Conservation (phyloP, 441 rosid species). For the Adansonia madagascariensis region DNA sequence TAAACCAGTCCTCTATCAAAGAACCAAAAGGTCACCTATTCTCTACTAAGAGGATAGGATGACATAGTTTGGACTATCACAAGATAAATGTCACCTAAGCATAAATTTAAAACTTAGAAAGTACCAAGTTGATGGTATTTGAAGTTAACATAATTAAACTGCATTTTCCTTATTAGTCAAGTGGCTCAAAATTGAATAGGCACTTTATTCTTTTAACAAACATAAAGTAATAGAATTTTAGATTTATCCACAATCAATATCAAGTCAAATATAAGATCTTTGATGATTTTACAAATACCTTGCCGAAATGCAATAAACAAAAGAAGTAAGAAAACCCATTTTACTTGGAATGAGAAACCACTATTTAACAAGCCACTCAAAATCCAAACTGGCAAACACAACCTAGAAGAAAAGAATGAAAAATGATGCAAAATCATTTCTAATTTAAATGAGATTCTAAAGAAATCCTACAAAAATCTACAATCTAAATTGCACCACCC, state of each 20-base stretch:
- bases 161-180: neutral
- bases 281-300: constrained; percentile 10
- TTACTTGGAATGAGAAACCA: neutral
- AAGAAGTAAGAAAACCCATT: neutral
- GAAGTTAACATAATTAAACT: neutral
- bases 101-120: constrained; percentile 4
- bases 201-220: constrained; percentile 1
- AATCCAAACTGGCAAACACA: neutral
- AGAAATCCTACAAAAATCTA: neutral
- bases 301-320: neutral
- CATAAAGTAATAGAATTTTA: neutral
- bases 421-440: neutral
- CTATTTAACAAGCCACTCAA: neutral
- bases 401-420: neutral
- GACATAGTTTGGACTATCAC: neutral
- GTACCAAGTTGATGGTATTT: neutral
- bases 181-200: neutral
- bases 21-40: constrained; percentile 6
- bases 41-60: neutral
- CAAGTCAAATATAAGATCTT: neutral
- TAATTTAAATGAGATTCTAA: neutral
- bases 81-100: neutral
- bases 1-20: neutral
- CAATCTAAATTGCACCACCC: neutral
- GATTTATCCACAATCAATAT: neutral